These are phyloP conservation scores for Aureobasidium pullulans DNA, from an alignment of 2,329 filamentous ascomycete species.

Conservation along the genomic window DNA sequence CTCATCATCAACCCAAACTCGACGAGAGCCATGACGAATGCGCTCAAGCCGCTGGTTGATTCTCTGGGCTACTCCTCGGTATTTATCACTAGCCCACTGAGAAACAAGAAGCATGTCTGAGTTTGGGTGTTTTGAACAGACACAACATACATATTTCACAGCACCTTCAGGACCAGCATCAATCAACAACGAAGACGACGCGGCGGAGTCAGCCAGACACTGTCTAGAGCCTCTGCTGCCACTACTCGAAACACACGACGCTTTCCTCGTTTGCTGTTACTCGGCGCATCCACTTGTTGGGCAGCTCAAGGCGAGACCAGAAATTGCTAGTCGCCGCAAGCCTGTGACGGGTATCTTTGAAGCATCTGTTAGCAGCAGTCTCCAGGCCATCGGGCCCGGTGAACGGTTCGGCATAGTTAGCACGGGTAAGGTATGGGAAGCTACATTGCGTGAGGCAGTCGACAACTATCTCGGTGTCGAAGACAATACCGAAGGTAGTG, in stretches of 20 bases:
- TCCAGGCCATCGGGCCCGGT: conserved; percentile 46
- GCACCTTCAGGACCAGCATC: conserved; percentile 60
- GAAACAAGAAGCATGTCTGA: conserved; percentile 23
- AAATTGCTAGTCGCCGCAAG: conserved; percentile 32
- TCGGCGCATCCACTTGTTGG: conserved; percentile 72
- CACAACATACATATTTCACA: conserved; percentile 56
- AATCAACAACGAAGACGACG: conserved; percentile 70
- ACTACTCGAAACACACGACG: conserved; percentile 51
- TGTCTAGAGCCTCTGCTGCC: conserved; percentile 51
- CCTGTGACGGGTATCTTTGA: conserved; percentile 82
- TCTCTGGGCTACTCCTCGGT: conserved; percentile 38
- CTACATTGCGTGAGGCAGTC: conserved; percentile 61
- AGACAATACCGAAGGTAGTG: conserved; percentile 26
- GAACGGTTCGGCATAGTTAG: conserved; percentile 78
- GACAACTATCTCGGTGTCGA: conserved; percentile 52
- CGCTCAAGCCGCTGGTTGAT: conserved; percentile 47
- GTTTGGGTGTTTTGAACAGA: conserved; percentile 30
- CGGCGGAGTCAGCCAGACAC: conserved; percentile 53
- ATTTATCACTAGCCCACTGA: conserved; percentile 28
- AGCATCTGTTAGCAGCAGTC: conserved; percentile 60
- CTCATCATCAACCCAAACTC: conserved; percentile 77
- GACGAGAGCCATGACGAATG: conserved; percentile 62
- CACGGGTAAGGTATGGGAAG: conserved; percentile 78
- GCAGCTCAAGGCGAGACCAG: conserved; percentile 44
- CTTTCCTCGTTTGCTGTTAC: conserved; percentile 82